A percentile compares a stretch with the other conserved stretches of the same genome.
Conservation (phyloP, 352 stramenopile genomes). For the Globisporangium emineosum region DNA sequence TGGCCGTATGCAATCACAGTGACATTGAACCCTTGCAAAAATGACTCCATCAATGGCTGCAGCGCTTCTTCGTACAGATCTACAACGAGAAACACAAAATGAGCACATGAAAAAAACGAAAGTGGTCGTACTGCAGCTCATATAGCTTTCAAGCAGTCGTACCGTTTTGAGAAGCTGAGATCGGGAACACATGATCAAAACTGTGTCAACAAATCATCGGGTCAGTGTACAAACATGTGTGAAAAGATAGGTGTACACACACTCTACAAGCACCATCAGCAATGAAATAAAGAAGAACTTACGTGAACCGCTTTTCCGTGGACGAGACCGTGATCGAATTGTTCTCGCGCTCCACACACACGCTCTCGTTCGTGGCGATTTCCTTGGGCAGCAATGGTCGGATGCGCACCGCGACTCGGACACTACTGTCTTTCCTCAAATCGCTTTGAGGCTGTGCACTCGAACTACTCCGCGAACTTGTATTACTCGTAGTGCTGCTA, state of each 20-base stretch:
- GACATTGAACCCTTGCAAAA: conserved; percentile 88
- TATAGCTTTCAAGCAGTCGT: neutral
- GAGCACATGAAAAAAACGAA: neutral
- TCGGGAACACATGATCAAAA: conserved; percentile 82
- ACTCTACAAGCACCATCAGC: neutral
- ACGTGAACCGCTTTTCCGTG: conserved; percentile 65
- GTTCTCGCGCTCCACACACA: conserved; percentile 37
- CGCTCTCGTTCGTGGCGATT: conserved; percentile 42
- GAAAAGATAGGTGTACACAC: too few relatives aligned
- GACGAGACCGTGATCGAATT: conserved; percentile 38
- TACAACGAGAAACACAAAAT: conserved; percentile 7
- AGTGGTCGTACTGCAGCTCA: neutral
- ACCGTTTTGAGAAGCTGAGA: conserved; percentile 48
- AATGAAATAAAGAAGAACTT: conserved; percentile 15
- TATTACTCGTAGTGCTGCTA: conserved; percentile 20
- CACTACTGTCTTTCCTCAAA: conserved; percentile 55
- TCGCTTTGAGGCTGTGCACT: neutral
- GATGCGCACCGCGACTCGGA: conserved; percentile 76
- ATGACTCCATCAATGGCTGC: conserved; percentile 76
- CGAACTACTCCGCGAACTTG: conserved; percentile 18
- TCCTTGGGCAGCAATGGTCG: conserved; percentile 79
- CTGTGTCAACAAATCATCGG: conserved; percentile 23
- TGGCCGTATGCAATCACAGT: conserved; percentile 87
- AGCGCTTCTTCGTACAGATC: conserved; percentile 74
- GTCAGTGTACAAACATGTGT: neutral